phyloP scores from a whole-genome alignment of 2,329 filamentous ascomycete genomes.

The Emmonsia crescens region DNA sequence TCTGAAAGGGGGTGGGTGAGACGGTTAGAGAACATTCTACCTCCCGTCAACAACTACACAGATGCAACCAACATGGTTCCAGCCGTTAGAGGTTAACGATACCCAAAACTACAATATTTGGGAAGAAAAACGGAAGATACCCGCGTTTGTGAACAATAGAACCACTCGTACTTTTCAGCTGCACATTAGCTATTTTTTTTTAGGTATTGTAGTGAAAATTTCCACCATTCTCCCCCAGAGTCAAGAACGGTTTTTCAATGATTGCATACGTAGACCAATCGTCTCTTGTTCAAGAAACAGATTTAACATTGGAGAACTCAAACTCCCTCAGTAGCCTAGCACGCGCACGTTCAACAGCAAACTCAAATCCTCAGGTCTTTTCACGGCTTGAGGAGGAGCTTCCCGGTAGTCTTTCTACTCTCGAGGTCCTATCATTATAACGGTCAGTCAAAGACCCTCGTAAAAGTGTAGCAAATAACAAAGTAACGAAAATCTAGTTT shows the following conservation, averaged over 20 bases:
- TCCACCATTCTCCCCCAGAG: background rate
- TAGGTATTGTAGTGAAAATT: background rate
- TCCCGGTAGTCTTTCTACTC: slow-evolving; percentile 71
- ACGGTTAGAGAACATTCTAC: background rate
- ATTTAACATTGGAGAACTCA: background rate
- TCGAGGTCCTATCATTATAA: slow-evolving; percentile 54
- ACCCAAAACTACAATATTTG: background rate
- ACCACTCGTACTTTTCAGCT: background rate
- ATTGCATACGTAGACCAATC: background rate
- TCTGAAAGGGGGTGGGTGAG: background rate
- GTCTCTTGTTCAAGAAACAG: background rate
- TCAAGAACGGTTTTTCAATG: background rate
- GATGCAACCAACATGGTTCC: background rate
- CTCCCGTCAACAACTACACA: background rate
- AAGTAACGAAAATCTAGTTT: background rate
- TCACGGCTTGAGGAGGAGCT: slow-evolving; percentile 51
- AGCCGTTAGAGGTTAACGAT: background rate
- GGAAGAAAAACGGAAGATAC: background rate
- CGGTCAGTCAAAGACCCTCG: background rate
- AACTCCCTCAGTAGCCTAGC: background rate
- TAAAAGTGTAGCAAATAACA: background rate
- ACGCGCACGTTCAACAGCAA: background rate
- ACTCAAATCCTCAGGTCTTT: background rate
- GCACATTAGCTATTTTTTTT: no score
- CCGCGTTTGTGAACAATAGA: background rate